Evolutionary conservation across 2,329 filamentous ascomycete species (phyloP).

Genomic region (Trichoderma asperellum): DNA sequence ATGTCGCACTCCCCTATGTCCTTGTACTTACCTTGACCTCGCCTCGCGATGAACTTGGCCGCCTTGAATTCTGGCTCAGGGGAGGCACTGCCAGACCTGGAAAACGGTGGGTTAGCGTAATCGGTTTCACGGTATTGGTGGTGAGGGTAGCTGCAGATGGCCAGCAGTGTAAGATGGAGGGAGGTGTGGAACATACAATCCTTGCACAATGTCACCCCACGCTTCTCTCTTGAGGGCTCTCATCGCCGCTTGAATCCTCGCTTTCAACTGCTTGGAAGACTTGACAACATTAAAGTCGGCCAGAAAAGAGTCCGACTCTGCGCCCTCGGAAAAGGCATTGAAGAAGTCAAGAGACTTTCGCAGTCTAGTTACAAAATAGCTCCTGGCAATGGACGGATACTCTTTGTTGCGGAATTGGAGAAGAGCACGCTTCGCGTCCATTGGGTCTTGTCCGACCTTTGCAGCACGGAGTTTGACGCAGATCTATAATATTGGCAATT

Average conservation of each 20-base stretch:
- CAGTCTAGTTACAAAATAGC: constrained; percentile 23
- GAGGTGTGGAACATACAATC: constrained; percentile 21
- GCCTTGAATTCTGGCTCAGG: constrained; percentile 26
- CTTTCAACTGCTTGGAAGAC: constrained; percentile 27
- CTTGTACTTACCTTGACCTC: constrained; percentile 28
- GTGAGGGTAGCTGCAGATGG: neutral
- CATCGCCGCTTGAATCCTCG: constrained; percentile 17
- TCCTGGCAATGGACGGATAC: constrained; percentile 23
- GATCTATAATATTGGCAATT: neutral
- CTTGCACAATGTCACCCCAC: constrained; percentile 27
- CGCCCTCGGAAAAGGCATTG: constrained; percentile 27
- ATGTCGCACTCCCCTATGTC: constrained; percentile 13
- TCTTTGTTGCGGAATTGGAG: constrained; percentile 28
- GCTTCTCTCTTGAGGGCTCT: constrained; percentile 20
- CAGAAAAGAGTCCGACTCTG: constrained; percentile 9
- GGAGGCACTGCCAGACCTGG: constrained; percentile 2
- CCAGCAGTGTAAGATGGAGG: neutral
- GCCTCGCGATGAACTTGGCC: constrained; percentile 25
- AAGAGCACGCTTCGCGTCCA: constrained; percentile 17
- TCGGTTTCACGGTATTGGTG: neutral
- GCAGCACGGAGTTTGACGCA: constrained; percentile 26
- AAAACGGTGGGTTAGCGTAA: constrained; percentile 6
- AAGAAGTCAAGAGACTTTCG: constrained; percentile 27
- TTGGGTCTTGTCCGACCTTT: constrained; percentile 25
- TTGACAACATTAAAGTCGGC: constrained; percentile 26